A percentile compares a stretch with the other conserved stretches of the same genome.
Evolutionary conservation across 352 stramenopile genomes (phyloP).

Genomic region (Phytopythium oedochilum): DNA sequence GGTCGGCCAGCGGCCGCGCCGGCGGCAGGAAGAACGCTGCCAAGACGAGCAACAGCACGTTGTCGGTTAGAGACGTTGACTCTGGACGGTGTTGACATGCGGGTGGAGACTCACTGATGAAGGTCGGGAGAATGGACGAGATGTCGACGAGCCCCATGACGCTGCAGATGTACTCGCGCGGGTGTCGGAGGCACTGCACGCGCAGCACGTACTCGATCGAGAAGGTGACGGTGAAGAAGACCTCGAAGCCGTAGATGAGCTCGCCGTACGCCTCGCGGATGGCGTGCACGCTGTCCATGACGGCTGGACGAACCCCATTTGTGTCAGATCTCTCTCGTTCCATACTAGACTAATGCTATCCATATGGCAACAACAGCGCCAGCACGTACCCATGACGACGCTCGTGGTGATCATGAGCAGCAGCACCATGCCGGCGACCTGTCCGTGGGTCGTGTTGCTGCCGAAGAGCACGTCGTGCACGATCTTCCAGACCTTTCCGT

Average conservation of each 20-base stretch:
- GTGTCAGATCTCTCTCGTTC: conserved; percentile 1
- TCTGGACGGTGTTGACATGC: no score
- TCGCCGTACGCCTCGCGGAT: conserved; percentile 69
- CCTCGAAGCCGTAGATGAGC: conserved; percentile 64
- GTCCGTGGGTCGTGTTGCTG: conserved; percentile 51
- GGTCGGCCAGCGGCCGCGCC: conserved; percentile 51
- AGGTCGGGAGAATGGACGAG: conserved; percentile 74
- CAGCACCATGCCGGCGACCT: conserved; percentile 50
- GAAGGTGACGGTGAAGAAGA: conserved; percentile 84
- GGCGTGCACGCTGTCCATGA: conserved; percentile 64
- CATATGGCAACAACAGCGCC: conserved; percentile 3
- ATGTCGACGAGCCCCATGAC: conserved; percentile 76
- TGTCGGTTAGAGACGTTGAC: background rate
- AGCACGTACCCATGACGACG: conserved; percentile 45
- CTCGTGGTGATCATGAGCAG: conserved; percentile 72
- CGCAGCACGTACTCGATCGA: conserved; percentile 77
- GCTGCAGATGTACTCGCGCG: conserved; percentile 56
- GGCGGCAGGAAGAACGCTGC: conserved; percentile 48
- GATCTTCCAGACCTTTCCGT: conserved; percentile 38
- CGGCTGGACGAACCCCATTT: conserved; percentile 21
- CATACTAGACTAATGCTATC: no score
- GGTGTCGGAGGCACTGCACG: conserved; percentile 58
- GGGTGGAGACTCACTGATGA: conserved; percentile 18
- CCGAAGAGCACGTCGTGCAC: conserved; percentile 71
- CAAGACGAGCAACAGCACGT: background rate